These are phyloP conservation scores for Blastomyces silverae DNA, from an alignment of 2,329 filamentous ascomycete species.

Conservation along the genomic window DNA sequence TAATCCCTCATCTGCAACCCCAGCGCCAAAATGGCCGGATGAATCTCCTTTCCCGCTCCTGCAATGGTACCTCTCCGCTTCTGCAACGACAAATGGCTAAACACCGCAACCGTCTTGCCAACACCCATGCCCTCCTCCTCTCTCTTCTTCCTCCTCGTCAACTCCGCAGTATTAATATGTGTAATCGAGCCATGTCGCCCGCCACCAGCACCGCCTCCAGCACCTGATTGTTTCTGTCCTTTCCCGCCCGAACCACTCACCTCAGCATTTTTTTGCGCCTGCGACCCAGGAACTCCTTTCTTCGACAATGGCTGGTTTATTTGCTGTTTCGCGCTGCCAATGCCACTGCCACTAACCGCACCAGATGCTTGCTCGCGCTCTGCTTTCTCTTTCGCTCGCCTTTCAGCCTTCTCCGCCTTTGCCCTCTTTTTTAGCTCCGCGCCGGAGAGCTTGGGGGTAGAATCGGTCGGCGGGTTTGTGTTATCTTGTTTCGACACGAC, in stretches of 20 bases:
- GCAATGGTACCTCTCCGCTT: constrained; percentile 60
- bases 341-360: constrained; percentile 35
- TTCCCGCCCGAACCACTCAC: constrained; percentile 30
- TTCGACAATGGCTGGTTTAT: constrained; percentile 28
- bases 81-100: constrained; percentile 76
- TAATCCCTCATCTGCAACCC: constrained; percentile 89
- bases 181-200: constrained; percentile 6
- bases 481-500: constrained; percentile 1
- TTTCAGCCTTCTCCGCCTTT: constrained; percentile 85
- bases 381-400: constrained; percentile 65
- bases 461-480: constrained; percentile 22
- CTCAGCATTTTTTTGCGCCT: constrained; percentile 19
- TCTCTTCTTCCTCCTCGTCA: constrained; percentile 47
- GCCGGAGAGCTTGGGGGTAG: constrained; percentile 35
- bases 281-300: constrained; percentile 28
- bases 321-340: constrained; percentile 34
- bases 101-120: constrained; percentile 64
- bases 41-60: constrained; percentile 63
- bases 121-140: constrained; percentile 36
- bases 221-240: constrained; percentile 25
- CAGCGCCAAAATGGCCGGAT: constrained; percentile 75
- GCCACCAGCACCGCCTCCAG: neutral
- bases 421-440: constrained; percentile 82
- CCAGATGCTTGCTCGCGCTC: constrained; percentile 43
- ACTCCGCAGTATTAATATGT: constrained; percentile 23